Conservation (phyloP, 257 asterid species). For the Henckelia pumila region DNA sequence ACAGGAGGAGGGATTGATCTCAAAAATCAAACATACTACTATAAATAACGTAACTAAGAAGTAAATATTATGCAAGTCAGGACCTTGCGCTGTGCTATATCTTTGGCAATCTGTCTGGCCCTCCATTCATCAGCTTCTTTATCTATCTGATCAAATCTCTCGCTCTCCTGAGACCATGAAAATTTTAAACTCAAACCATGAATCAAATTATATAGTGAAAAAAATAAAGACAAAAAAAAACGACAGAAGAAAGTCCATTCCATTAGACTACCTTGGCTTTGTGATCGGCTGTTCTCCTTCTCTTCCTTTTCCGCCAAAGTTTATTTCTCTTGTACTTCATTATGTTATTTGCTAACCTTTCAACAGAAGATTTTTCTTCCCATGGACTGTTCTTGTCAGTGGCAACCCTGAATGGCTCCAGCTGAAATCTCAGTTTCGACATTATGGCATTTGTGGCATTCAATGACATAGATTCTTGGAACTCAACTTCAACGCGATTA, state of each 20-base stretch:
- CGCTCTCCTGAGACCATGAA: slow-evolving; percentile 53
- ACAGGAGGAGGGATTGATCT: slow-evolving; percentile 6
- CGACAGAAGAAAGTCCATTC: neutral
- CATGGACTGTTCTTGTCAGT: slow-evolving; percentile 66
- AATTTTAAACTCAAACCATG: slow-evolving; percentile 1
- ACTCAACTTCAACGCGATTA: slow-evolving; percentile 37
- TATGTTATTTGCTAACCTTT: slow-evolving; percentile 56
- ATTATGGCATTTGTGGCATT: slow-evolving; percentile 63
- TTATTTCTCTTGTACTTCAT: slow-evolving; percentile 81
- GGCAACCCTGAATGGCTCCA: slow-evolving; percentile 82
- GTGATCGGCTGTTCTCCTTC: slow-evolving; percentile 62
- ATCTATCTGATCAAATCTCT: slow-evolving; percentile 58
- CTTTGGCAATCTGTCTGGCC: slow-evolving; percentile 83
- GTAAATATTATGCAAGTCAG: slow-evolving; percentile 7
- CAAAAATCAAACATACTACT: slow-evolving; percentile 5
- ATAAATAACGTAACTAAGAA: neutral
- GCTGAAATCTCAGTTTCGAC: slow-evolving; percentile 59
- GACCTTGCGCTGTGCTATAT: slow-evolving; percentile 80
- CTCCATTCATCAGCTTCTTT: slow-evolving; percentile 96
- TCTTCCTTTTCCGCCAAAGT: slow-evolving; percentile 79
- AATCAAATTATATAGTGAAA: slow-evolving; percentile 8
- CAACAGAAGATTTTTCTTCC: slow-evolving; percentile 83
- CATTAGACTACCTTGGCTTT: slow-evolving; percentile 49
- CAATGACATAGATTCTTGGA: slow-evolving; percentile 52
- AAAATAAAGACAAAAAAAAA: slow-evolving; percentile 13